phyloP scores from a whole-genome alignment of 1,284 basidiomycete genomes.

The Wallemia ichthyophaga region DNA sequence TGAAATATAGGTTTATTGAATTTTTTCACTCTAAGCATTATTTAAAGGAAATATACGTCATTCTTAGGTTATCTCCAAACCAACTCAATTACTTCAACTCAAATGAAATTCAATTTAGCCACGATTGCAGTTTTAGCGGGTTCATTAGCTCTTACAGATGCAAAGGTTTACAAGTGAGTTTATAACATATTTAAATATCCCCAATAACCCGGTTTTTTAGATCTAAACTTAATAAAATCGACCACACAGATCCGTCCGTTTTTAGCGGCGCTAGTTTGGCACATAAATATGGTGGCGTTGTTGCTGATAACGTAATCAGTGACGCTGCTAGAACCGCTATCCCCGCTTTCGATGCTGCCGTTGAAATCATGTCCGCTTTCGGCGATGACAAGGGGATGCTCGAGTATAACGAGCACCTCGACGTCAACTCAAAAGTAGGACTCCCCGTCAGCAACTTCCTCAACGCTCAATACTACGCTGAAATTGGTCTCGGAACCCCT shows the following conservation, averaged over 20 bases:
- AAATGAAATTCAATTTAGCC: constrained; percentile 1
- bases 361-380: constrained; percentile 16
- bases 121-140: not conserved
- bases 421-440: constrained; percentile 17
- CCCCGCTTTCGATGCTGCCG: constrained; percentile 12
- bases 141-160: not conserved
- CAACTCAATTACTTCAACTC: constrained; percentile 9
- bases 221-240: constrained; percentile 58
- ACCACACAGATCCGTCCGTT: constrained; percentile 19
- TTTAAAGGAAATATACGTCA: too few relatives aligned
- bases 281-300: constrained; percentile 46
- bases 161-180: not conserved
- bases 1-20: too few relatives aligned
- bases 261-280: constrained; percentile 38
- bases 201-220: constrained; percentile 22
- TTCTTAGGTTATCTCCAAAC: not conserved
- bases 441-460: constrained; percentile 86
- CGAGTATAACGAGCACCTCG: constrained; percentile 32
- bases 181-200: not conserved
- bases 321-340: constrained; percentile 30
- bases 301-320: constrained; percentile 38
- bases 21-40: not conserved
- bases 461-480: constrained; percentile 90
- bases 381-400: constrained; percentile 30
- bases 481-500: constrained; percentile 53